Conservation (phyloP, 2,329 filamentous ascomycete genomes). For the Coleophoma crateriformis region DNA sequence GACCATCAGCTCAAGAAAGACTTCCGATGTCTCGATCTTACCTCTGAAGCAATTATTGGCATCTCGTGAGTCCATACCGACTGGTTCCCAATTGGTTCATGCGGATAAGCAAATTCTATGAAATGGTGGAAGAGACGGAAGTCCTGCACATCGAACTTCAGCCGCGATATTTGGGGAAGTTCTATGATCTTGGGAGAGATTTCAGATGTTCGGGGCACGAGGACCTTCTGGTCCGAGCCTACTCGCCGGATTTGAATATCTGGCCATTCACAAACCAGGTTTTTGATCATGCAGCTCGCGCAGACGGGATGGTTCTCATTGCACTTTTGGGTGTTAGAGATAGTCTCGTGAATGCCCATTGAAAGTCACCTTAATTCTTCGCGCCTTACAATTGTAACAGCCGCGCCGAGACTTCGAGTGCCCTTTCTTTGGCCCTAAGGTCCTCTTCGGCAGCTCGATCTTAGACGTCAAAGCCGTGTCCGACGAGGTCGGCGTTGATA, state of each 20-base stretch:
- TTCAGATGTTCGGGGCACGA: neutral
- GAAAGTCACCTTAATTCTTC: slow-evolving; percentile 53
- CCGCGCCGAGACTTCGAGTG: slow-evolving; percentile 62
- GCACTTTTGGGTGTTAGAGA: slow-evolving; percentile 36
- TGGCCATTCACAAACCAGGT: slow-evolving; percentile 60
- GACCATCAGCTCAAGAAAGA: neutral
- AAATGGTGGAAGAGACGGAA: slow-evolving; percentile 69
- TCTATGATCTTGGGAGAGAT: neutral
- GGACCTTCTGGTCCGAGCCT: slow-evolving; percentile 12
- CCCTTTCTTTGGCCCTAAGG: slow-evolving; percentile 26
- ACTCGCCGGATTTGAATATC: slow-evolving; percentile 44
- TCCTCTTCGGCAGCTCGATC: neutral
- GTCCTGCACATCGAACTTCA: slow-evolving; percentile 54
- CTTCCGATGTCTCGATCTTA: slow-evolving; percentile 26
- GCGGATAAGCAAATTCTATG: slow-evolving; percentile 53
- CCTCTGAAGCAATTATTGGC: slow-evolving; percentile 60
- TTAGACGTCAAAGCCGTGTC: neutral
- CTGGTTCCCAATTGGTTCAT: slow-evolving; percentile 60
- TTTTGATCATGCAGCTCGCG: slow-evolving; percentile 58
- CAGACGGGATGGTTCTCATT: slow-evolving; percentile 59
- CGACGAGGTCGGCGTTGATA: neutral
- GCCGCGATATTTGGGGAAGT: slow-evolving; percentile 31
- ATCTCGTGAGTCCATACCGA: slow-evolving; percentile 64
- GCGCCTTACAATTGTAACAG: slow-evolving; percentile 63
- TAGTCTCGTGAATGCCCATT: neutral